Conservation (phyloP, 2,329 filamentous ascomycete genomes). For the Apiospora sp. region DNA sequence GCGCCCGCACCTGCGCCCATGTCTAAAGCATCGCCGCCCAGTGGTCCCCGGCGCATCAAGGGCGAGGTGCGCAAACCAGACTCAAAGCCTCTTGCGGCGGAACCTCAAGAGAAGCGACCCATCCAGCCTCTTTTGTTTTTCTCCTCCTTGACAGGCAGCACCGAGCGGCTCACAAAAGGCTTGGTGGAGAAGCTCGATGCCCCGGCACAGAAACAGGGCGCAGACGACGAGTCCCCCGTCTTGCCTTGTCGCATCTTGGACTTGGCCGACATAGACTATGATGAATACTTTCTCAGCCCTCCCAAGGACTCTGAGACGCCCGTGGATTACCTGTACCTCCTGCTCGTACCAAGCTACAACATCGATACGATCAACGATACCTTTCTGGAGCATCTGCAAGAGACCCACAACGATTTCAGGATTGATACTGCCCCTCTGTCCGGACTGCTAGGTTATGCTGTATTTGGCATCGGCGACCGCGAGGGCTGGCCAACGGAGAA, state of each 20-base stretch:
- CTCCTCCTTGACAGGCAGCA: constrained; percentile 86
- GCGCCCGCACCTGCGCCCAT: background rate
- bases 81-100: constrained; percentile 38
- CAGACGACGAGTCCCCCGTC: constrained; percentile 48
- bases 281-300: constrained; percentile 86
- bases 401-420: constrained; percentile 96
- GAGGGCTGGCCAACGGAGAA: constrained; percentile 92
- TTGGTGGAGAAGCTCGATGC: constrained; percentile 65
- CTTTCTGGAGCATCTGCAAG: constrained; percentile 85
- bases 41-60: constrained; percentile 59
- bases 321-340: constrained; percentile 78
- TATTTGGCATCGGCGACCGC: constrained; percentile 92
- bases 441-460: constrained; percentile 81
- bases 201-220: constrained; percentile 59
- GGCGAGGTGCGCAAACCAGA: constrained; percentile 48
- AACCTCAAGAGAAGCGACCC: constrained; percentile 47
- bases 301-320: constrained; percentile 64
- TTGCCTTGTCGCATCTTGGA: constrained; percentile 74
- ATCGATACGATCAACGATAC: constrained; percentile 92
- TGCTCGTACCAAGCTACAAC: constrained; percentile 91
- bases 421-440: constrained; percentile 89
- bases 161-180: constrained; percentile 74
- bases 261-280: constrained; percentile 86
- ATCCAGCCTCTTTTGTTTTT: constrained; percentile 86
- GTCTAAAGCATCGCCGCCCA: constrained; percentile 32